Base-by-base conservation (phyloP, 2,329 filamentous ascomycete genomes). In the Fonsecaea nubica region DNA sequence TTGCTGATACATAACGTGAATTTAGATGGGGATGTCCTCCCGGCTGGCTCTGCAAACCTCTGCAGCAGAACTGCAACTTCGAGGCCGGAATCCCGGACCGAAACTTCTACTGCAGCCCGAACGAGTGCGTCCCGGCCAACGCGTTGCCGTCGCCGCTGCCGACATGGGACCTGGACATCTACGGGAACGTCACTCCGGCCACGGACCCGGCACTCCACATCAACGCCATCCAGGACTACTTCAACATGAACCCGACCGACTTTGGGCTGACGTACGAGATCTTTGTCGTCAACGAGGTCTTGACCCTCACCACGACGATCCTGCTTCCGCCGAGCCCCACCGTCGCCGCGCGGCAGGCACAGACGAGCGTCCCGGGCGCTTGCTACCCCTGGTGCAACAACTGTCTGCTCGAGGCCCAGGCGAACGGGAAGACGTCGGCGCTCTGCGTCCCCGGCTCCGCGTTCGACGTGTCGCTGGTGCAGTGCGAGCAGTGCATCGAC, bases 211-310 rank as follows among this genome's bases (percentile, higher is more conserved):
- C 64, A 12, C 63, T 72, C 8, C 64, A 30, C 4, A 25, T 64
- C 32, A 52, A 69, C 25, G 65, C 65, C 2, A 72, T 72, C 21
- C 69, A 73, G 42, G 48, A 72, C 25, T 91, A 90, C 74, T 91
- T 88, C 77, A 84, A 90, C 65, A 81, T 91, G n/a, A 80, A 88
- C 63, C 86, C 89, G 0, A 75, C 80, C 1, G 81, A 81, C 0
- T 92, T 91, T 65, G 89, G 88, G 4, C 78, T 91, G 15, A 84
- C 81, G 58, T 89, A 86, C 65, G 84, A 84, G 50, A 87, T 91
- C 18, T 91, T 90, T 67, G 80, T 82, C 21, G 77, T 81, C 30
- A 45, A 69, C 21, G 73, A 83, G 4, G 71, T 79, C 0, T 72
- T 81, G 10, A 81, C 77, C 0, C 86, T 84, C 1, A 77, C 82